Base-by-base conservation (phyloP, 1,284 basidiomycete species). In the Cutaneotrichosporon mucoides region DNA sequence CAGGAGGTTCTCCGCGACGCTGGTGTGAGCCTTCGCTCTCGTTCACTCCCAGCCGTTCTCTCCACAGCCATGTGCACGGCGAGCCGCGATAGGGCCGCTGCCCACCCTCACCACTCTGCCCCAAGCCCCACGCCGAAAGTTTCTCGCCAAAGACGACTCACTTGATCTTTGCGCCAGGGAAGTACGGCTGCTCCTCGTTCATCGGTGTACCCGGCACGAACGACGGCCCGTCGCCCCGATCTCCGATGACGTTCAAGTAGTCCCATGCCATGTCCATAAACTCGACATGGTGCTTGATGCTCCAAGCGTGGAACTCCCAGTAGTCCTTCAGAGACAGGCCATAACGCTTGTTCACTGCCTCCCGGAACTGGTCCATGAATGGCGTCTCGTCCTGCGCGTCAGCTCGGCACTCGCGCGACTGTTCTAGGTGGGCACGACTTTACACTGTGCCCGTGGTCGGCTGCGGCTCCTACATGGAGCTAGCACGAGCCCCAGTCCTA, bases 291-390 rank as follows among this genome's bases (percentile, higher is more conserved):
- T 61, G 48, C 24, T 34, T 34, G 5, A 54, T 56, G 15, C 56
- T 59, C 62, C 62, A 64, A n/a, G 46, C 37, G 56, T 64, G 62
- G 43, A 64, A 54, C 51, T 56, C 59, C 62, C 59, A 61, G 57
- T 57, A 64, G 59, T 61, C 59, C 47, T 56, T 41, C 11, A 64
- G 38, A 13, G 58, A 12, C 51, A 56, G 53, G 11, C 62, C 62
- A 33, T 55, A 64, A 36, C 53, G 55, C 43, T 38, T 38, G 48
- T 64, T 64, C n/a, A 61, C 62, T 9, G 55, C 55, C 15, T 34
- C 8, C 43, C 62, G 62, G 62, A 61, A 64, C 36, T 52, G 38
- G 40, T 64, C 62, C 41, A 58, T 57, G 44, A 61, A 59, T 11
- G 59, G 46, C 51, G 45, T 45, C 54, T 64, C 62, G 55, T 64